These are phyloP conservation scores for Antitrichia curtipendula DNA, from an alignment of 225 moss, liverwort and hornwort genomes.

Conservation along the genomic window DNA sequence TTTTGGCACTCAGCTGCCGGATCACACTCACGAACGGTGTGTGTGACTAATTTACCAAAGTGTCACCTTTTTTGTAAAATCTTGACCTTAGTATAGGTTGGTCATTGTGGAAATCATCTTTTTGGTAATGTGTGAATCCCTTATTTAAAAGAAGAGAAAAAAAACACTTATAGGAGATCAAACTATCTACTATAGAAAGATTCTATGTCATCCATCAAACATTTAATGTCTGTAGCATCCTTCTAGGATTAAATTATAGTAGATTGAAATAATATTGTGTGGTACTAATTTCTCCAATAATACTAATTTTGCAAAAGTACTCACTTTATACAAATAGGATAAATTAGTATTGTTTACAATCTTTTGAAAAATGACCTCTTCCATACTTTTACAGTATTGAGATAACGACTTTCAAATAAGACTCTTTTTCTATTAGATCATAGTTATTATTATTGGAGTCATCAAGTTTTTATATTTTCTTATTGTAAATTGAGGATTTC, in stretches of 20 bases:
- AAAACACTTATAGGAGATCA: not conserved
- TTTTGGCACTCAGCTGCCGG: too few relatives aligned
- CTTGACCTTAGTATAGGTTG: rapidly evolving
- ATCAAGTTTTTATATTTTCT: not conserved
- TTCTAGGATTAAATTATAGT: too few relatives aligned
- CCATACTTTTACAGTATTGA: not conserved
- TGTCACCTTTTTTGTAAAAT: not conserved
- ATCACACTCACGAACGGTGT: too few relatives aligned
- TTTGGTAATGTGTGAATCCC: rapidly evolving
- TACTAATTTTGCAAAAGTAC: not conserved
- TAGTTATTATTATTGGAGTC: not conserved
- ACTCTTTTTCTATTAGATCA: not conserved
- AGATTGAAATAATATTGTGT: not conserved
- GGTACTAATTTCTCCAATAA: not conserved
- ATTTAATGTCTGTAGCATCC: rapidly evolving
- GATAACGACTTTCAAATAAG: rapidly evolving
- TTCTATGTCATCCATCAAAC: too few relatives aligned
- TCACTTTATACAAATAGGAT: not conserved
- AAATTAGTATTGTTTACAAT: not conserved
- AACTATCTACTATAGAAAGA: too few relatives aligned
- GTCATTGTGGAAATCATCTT: not conserved
- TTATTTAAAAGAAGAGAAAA: not conserved
- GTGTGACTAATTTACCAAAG: too few relatives aligned
- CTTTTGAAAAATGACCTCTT: not conserved
- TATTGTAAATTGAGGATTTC: not conserved